A percentile compares a stretch with the other conserved stretches of the same genome.
phyloP scores from a whole-genome alignment of 306 rosid species.

The Cicer pinnatifidum region DNA sequence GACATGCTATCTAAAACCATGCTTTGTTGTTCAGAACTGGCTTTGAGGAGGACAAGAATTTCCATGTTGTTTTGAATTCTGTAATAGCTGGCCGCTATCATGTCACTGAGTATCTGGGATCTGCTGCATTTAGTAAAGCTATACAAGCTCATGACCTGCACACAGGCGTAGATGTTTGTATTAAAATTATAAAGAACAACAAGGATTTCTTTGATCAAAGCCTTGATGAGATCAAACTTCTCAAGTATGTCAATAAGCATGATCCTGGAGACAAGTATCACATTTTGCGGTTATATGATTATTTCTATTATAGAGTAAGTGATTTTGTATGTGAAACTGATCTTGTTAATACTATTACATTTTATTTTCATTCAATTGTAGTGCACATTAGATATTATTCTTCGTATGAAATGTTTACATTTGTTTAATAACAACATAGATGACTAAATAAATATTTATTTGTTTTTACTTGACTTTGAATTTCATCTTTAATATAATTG shows the following conservation, averaged over 20 bases:
- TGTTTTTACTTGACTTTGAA: slow-evolving; percentile 6
- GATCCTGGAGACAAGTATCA: slow-evolving; percentile 97
- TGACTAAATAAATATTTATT: background rate
- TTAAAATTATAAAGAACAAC: slow-evolving; percentile 98
- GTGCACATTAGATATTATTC: slow-evolving; percentile 7
- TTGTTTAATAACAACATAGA: background rate
- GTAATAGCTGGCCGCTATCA: slow-evolving; percentile 98
- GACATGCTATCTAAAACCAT: slow-evolving; percentile 46
- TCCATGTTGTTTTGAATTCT: slow-evolving; percentile 91
- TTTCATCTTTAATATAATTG: background rate
- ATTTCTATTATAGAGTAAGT: slow-evolving; percentile 95
- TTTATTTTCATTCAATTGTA: slow-evolving; percentile 30
- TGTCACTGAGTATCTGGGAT: slow-evolving; percentile 97
- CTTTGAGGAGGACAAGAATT: slow-evolving; percentile 99
- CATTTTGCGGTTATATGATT: slow-evolving; percentile 93
- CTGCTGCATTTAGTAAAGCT: slow-evolving; percentile 99
- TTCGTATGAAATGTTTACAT: slow-evolving; percentile 4
- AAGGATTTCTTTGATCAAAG: slow-evolving; percentile 99
- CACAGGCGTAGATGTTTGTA: slow-evolving; percentile 97
- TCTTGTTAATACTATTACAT: slow-evolving; percentile 23
- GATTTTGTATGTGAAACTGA: slow-evolving; percentile 33
- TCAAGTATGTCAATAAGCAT: slow-evolving; percentile 94
- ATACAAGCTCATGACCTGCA: slow-evolving; percentile 98
- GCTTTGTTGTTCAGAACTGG: slow-evolving; percentile 83
- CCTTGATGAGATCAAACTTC: slow-evolving; percentile 99